Evolutionary conservation across 2,329 filamentous ascomycete species (phyloP), one percentile per base, ranked within the genome.

Genomic region (Stagonosporopsis vannaccii): DNA sequence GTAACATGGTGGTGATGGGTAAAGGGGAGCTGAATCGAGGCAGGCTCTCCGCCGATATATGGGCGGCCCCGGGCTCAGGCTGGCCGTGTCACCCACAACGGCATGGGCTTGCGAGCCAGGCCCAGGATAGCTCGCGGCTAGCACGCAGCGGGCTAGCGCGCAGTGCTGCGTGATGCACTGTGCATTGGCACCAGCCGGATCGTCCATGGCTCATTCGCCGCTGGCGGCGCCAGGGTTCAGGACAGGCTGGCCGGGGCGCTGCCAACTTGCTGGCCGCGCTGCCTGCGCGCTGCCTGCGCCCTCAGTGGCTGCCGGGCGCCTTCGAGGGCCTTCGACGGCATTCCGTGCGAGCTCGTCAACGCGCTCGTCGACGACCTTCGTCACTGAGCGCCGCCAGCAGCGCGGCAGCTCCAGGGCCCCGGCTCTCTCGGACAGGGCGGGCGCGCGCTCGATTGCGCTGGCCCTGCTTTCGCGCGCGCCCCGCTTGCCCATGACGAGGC

Each of bases 1-100:
- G 58, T 58, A 60, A 61, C 61, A 61, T 58, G 63, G 62, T 67
- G 62, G 64, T 66, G 60, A 60, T 59, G 56, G 56, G 36, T 60
- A 61, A 65, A 64, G 60, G 46, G 50, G 57, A 62, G 64, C 47
- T 47, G 36, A 19, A 45, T 46, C 51, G 36, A 48, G 51, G 51
- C 47, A 56, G 53, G 53, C 42, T 51, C 45, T 42, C 42, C 47
- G 37, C 42, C 53, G 36, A 46, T 56, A 56, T 56, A 43, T 47
- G 42, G 37, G 37, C 46, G 30, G 37, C 12, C 53, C 48, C 42
- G 42, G 42, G 40, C 50, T 46, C 42, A 41, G 46, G 54, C 56
- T 47, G 59, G 61, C 65, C 50, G 61, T 61, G 63, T 52, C 50
- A 56, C 58, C 53, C 46, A 36, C 37, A 53, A 47, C 37, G 62